Evolutionary conservation across 179 eudicot species (phyloP), one percentile per base, ranked within the genome.

Genomic region (Silene noctiflora): DNA sequence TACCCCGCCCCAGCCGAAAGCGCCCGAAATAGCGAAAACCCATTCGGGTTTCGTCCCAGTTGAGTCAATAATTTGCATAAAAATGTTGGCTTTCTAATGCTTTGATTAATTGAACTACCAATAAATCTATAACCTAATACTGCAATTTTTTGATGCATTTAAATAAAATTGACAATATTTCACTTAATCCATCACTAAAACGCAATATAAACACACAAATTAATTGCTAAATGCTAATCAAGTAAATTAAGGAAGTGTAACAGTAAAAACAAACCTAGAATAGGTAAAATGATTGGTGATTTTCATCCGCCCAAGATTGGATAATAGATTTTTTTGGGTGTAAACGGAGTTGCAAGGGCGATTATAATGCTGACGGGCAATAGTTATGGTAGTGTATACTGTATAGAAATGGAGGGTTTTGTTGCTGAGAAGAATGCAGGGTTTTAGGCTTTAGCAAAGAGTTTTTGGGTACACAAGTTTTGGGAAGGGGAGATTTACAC

Each of bases 141-240:
- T 55, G 78, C 53, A 17, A 86, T 35, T 51, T 76, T 83, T 60
- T 82, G 84, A 83, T 72, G 85, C 93, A 89, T 89, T 77, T 79
- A 56, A 44, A 19, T 2, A 56, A 51, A 33, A 17, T 7, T 65
- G 69, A 31, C 69, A 65, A 17, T 65, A 17, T 27, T 65, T 29
- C 68, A 22, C 1, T 64, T 27, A 64, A 64, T 64, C 39, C 68
- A 64, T 64, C 68, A 64, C 6, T 64, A 64, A 24, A 64, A 27
- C 17, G 68, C 68, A 27, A 51, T 27, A 64, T 11, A 63, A 51
- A 51, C 4, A 63, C 33, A 27, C 39, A 27, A 64, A 29, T 25
- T 29, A 25, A 25, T 25, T 25, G 27, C 3, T 35, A 27, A 64
- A 27, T 64, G 68, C 33, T 64, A 64, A 13, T 13, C n/a, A 25